Conservation (phyloP, 1,284 basidiomycete genomes). For the Papiliotrema fonsecae region DNA sequence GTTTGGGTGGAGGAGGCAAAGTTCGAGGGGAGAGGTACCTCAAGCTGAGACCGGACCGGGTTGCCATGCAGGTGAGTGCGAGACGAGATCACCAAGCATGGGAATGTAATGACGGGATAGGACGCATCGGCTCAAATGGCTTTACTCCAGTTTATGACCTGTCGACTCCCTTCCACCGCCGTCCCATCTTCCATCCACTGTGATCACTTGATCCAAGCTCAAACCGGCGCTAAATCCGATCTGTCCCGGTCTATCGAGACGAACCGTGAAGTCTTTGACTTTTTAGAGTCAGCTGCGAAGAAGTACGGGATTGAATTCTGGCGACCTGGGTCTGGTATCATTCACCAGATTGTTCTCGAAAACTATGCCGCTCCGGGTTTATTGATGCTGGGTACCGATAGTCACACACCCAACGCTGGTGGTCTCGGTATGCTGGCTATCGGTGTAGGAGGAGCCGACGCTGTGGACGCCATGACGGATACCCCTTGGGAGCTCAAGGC, state of each 20-base stretch:
- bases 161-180: constrained; percentile 75
- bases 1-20: constrained; percentile 60
- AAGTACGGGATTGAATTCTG: constrained; percentile 92
- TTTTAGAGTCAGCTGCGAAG: constrained; percentile 85
- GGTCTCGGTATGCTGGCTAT: constrained; percentile 97
- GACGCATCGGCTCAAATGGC: constrained; percentile 94
- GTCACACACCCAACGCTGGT: constrained; percentile 97
- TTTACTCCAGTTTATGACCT: constrained; percentile 99
- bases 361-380: constrained; percentile 80
- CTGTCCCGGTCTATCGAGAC: constrained; percentile 65
- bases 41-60: constrained; percentile 84
- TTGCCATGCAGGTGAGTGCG: constrained; percentile 78
- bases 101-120: constrained; percentile 13
- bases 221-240: constrained; percentile 40
- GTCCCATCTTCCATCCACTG: constrained; percentile 90
- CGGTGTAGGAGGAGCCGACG: constrained; percentile 97
- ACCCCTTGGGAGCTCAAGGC: constrained; percentile 99
- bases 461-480: constrained; percentile 96
- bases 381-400: constrained; percentile 66
- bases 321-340: constrained; percentile 82
- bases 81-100: neutral
- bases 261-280: constrained; percentile 97
- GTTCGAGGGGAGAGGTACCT: constrained; percentile 86
- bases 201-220: constrained; percentile 93
- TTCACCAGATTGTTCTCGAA: constrained; percentile 98